Evolutionary conservation across 805 yeast genomes (phyloP).

Genomic region (Candida rishiriensis): DNA sequence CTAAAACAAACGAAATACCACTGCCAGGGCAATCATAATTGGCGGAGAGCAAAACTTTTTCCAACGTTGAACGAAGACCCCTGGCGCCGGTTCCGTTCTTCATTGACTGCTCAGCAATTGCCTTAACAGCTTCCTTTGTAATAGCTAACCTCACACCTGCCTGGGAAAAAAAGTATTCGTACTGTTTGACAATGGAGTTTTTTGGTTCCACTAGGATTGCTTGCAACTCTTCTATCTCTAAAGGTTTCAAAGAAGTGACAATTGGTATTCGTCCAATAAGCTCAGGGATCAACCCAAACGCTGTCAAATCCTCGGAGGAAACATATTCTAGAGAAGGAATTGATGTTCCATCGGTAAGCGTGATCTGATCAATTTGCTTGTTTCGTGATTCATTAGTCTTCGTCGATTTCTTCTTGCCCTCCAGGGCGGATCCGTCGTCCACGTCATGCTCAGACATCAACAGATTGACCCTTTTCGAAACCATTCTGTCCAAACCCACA

Average conservation of each 20-base stretch:
- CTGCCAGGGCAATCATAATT: slow-evolving; percentile 61
- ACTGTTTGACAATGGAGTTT: slow-evolving; percentile 50
- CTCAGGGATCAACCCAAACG: slow-evolving; percentile 57
- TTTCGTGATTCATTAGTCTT: slow-evolving; percentile 5
- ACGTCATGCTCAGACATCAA: slow-evolving; percentile 16
- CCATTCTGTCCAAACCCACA: slow-evolving; percentile 50
- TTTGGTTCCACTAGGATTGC: slow-evolving; percentile 52
- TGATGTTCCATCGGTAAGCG: slow-evolving; percentile 32
- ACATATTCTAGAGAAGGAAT: slow-evolving; percentile 42
- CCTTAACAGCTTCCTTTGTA: slow-evolving; percentile 43
- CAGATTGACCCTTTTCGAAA: slow-evolving; percentile 35
- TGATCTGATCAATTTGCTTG: slow-evolving; percentile 32
- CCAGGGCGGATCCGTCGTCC: slow-evolving; percentile 3
- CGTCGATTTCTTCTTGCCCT: neutral
- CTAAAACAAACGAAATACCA: slow-evolving; percentile 44
- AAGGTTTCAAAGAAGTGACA: slow-evolving; percentile 43
- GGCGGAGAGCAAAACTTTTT: slow-evolving; percentile 43
- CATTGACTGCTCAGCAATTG: slow-evolving; percentile 44
- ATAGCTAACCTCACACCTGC: slow-evolving; percentile 48
- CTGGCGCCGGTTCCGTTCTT: slow-evolving; percentile 59
- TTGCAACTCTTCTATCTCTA: slow-evolving; percentile 40
- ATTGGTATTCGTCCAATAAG: slow-evolving; percentile 56
- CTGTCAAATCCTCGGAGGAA: slow-evolving; percentile 45
- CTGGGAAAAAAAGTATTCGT: slow-evolving; percentile 47
- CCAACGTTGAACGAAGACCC: slow-evolving; percentile 53